These are phyloP conservation scores for Ricinus communis DNA, from an alignment of 345 rosid species.

Conservation along the genomic window DNA sequence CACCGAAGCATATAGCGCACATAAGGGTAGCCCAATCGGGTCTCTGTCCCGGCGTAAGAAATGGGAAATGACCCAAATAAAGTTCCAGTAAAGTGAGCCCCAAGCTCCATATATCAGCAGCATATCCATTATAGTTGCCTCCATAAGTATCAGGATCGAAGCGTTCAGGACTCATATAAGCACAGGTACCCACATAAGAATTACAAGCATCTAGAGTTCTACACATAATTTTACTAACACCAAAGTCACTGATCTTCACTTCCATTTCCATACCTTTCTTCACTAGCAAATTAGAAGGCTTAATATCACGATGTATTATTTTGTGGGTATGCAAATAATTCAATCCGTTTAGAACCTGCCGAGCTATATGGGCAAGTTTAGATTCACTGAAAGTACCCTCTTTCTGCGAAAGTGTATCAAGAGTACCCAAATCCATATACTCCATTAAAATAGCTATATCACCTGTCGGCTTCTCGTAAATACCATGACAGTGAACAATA, in stretches of 20 bases:
- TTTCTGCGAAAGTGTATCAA: constrained; percentile 46
- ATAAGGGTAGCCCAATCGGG: constrained; percentile 91
- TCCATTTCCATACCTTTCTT: constrained; percentile 53
- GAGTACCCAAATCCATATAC: constrained; percentile 73
- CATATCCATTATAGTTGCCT: constrained; percentile 62
- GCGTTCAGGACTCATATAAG: constrained; percentile 92
- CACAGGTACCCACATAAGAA: constrained; percentile 88
- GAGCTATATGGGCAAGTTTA: constrained; percentile 47
- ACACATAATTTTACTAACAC: constrained; percentile 73
- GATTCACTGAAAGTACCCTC: constrained; percentile 55
- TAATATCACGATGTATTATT: constrained; percentile 79
- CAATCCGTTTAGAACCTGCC: constrained; percentile 64
- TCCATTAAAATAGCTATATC: constrained; percentile 76
- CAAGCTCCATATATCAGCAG: constrained; percentile 87
- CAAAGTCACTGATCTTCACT: constrained; percentile 84
- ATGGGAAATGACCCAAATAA: constrained; percentile 71
- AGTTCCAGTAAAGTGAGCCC: constrained; percentile 82
- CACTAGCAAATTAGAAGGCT: constrained; percentile 74
- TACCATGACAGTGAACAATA: constrained; percentile 59
- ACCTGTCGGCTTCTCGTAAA: constrained; percentile 59
- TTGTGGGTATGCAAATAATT: constrained; percentile 61
- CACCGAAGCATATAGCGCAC: constrained; percentile 89
- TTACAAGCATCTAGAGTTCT: constrained; percentile 71
- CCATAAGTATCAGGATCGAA: constrained; percentile 69
- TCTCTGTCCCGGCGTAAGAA: constrained; percentile 61